Conservation (phyloP, 805 yeast species). For the Candida parachauliodes region DNA sequence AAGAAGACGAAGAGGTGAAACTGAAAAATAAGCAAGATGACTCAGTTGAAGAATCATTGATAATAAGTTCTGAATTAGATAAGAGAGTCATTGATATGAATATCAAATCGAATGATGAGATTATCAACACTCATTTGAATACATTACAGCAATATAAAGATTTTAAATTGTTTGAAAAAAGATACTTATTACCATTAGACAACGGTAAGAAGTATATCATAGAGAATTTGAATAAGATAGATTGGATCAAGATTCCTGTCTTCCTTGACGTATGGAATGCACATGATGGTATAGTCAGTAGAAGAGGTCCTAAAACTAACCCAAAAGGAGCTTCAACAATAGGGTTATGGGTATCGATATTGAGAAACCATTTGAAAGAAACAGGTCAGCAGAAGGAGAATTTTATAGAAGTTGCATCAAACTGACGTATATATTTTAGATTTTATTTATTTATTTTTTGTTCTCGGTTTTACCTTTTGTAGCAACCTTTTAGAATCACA, state of each 20-base stretch:
- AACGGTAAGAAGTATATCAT: conserved; percentile 40
- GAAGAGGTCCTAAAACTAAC: conserved; percentile 56
- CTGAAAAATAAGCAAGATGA: conserved; percentile 12
- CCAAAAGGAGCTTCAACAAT: conserved; percentile 52
- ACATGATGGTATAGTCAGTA: conserved; percentile 81
- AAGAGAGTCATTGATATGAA: conserved; percentile 19
- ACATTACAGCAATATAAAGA: conserved; percentile 16
- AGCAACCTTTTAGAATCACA: too few relatives aligned
- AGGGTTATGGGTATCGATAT: conserved; percentile 46
- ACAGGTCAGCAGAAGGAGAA: too few relatives aligned
- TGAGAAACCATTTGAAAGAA: conserved; percentile 25
- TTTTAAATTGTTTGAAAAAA: conserved; percentile 28
- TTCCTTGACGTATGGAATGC: conserved; percentile 72
- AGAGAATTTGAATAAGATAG: conserved; percentile 54
- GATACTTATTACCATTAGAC: conserved; percentile 30
- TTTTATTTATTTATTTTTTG: not conserved
- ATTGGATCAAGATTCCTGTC: conserved; percentile 78
- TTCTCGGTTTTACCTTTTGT: conserved; percentile 3
- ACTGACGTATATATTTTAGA: not conserved
- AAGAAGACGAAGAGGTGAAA: conserved; percentile 7
- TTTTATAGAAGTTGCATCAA: not conserved
- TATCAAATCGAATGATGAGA: conserved; percentile 21
- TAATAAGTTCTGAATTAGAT: conserved; percentile 6
- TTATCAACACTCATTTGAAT: conserved; percentile 14
- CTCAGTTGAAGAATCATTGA: conserved; percentile 10